Percentiles rank a stretch among this genome's conserved stretches.
These are phyloP conservation scores for Coleophoma crateriformis DNA, from an alignment of 2,329 filamentous ascomycete species.

Conservation along the genomic window DNA sequence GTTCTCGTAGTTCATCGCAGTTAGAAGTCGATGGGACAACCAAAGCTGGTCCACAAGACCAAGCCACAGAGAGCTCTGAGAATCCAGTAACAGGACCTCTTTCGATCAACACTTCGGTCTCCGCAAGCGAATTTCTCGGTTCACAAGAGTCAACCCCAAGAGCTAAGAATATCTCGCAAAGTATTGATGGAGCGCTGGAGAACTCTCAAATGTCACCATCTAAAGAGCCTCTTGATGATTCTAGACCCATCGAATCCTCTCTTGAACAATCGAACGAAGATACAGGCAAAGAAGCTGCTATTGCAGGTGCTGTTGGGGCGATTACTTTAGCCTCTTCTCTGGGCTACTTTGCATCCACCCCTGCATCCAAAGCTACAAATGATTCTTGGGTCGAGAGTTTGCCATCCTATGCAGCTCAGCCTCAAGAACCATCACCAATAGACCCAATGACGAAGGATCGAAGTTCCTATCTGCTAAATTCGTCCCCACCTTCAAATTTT, in stretches of 20 bases:
- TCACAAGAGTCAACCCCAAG: constrained; percentile 46
- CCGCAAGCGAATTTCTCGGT: constrained; percentile 43
- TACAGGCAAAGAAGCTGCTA: constrained; percentile 7
- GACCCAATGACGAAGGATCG: constrained; percentile 37
- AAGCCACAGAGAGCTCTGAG: background rate
- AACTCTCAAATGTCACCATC: background rate
- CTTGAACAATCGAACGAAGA: background rate
- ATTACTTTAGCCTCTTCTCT: constrained; percentile 15
- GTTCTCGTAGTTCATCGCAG: constrained; percentile 38
- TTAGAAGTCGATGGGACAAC: constrained; percentile 27
- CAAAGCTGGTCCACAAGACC: constrained; percentile 15
- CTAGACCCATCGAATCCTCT: too few species aligned
- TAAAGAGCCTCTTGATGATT: too few species aligned
- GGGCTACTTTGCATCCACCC: constrained; percentile 15
- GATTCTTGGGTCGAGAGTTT: constrained; percentile 12
- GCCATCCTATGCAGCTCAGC: constrained; percentile 3
- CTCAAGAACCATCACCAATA: constrained; percentile 30
- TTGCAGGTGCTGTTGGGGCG: constrained; percentile 10
- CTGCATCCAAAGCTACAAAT: constrained; percentile 19
- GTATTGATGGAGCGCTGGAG: background rate
- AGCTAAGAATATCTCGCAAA: background rate
- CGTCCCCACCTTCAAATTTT: constrained; percentile 25
- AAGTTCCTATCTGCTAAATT: constrained; percentile 36
- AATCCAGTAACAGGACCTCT: constrained; percentile 21
- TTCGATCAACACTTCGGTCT: constrained; percentile 35